Conservation (phyloP, 2,329 filamentous ascomycete species). For the Aspergillus vadensis region DNA sequence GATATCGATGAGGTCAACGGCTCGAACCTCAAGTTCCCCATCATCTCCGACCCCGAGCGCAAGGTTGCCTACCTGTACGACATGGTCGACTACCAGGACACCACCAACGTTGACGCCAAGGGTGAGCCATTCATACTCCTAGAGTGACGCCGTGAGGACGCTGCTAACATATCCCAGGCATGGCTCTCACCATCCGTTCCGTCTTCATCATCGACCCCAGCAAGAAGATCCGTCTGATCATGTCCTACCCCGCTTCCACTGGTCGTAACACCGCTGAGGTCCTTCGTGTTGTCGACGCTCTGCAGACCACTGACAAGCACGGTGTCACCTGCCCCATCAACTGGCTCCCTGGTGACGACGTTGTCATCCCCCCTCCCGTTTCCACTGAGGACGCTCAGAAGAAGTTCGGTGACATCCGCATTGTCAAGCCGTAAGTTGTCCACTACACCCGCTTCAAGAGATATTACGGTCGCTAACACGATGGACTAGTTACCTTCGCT, state of each 20-base stretch:
- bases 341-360: constrained; percentile 86
- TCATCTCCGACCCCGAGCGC: constrained; percentile 79
- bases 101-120: constrained; percentile 78
- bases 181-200: constrained; percentile 91
- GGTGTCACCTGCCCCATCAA: constrained; percentile 87
- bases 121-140: constrained; percentile 33
- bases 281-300: constrained; percentile 75
- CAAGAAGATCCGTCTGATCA: constrained; percentile 91
- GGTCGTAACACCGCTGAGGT: constrained; percentile 82
- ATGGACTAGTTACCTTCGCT: constrained; percentile 39
- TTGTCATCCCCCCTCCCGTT: constrained; percentile 84
- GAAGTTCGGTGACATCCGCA: constrained; percentile 74
- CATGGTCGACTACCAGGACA: constrained; percentile 84
- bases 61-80: constrained; percentile 76
- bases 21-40: constrained; percentile 72
- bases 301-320: constrained; percentile 86
- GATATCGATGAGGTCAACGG: constrained; percentile 82
- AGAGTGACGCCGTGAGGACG: background rate
- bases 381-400: constrained; percentile 83
- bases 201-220: constrained; percentile 94
- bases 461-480: constrained; percentile 6
- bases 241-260: constrained; percentile 89
- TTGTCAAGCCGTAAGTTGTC: constrained; percentile 58
- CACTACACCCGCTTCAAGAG: background rate
- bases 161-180: constrained; percentile 36